Conservation (phyloP, 2,329 filamentous ascomycete genomes). For the Sporothrix globosa region DNA sequence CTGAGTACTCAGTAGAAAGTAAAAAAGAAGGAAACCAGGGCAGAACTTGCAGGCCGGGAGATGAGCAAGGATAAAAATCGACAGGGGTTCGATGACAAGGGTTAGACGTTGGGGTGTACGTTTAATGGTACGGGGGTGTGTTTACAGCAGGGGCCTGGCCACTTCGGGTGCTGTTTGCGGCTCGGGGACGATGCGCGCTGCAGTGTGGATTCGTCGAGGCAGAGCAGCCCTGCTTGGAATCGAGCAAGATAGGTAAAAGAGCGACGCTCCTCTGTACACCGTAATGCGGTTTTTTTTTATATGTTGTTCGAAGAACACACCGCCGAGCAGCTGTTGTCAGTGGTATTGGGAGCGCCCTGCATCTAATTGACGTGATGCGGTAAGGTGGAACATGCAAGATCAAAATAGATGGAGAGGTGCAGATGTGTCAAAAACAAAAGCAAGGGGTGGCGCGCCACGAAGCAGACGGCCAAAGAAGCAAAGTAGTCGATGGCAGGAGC, state of each 20-base stretch:
- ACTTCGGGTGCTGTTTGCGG: slow-evolving; percentile 4
- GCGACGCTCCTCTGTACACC: background rate
- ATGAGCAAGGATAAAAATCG: slow-evolving; percentile 28
- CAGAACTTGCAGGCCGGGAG: slow-evolving; percentile 26
- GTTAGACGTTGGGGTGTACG: slow-evolving; percentile 1
- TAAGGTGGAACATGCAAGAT: background rate
- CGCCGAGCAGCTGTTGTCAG: background rate
- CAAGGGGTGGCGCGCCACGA: background rate
- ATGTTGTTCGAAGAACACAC: background rate
- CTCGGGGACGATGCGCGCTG: background rate
- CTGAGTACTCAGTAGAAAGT: too few species aligned
- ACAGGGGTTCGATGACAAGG: background rate
- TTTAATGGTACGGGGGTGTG: background rate
- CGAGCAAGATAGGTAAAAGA: background rate
- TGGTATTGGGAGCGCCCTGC: slow-evolving; percentile 16
- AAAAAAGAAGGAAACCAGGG: slow-evolving; percentile 3
- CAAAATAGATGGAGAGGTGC: background rate
- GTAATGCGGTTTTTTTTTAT: background rate
- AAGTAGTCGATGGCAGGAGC: background rate
- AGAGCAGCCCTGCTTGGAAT: background rate
- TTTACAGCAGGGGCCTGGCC: background rate
- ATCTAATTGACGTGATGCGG: slow-evolving; percentile 22
- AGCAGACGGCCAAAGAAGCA: slow-evolving; percentile 1
- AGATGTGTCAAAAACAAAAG: slow-evolving; percentile 11
- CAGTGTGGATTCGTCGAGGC: background rate